Base-by-base conservation (phyloP, 2,329 filamentous ascomycete species). In the Apiospora koreana region DNA sequence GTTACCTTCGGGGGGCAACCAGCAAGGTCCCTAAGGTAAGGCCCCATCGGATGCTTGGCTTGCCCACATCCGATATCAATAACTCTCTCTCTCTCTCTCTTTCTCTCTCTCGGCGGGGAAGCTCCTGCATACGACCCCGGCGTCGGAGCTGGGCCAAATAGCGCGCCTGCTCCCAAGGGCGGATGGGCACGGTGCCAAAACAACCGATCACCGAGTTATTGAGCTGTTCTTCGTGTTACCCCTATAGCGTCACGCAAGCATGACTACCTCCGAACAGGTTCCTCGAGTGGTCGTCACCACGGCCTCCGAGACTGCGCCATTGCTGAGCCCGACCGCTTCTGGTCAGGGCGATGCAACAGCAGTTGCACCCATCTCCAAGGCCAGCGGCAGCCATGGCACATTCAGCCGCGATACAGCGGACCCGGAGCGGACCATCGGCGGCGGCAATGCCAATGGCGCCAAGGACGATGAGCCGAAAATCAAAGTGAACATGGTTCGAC, bases 371-470 rank as follows among this genome's bases (percentile, higher is more conserved):
- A 10, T 25, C 38, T 21, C 65, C 41, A 66, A 66, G 1, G 14
- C 14, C 16, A 28, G 25, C 41, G 41, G 28, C 28, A 45, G 41
- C 43, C 41, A 28, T 45, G 23, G 23, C 65, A 23, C 65, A 1
- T 25, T 28, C 10, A 21, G 21, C 23, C 64, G 42, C n/a, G 64
- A 45, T 16, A 31, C 65, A 35, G 31, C 45, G 66, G 66, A 21
- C 21, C 66, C 45, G 66, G 45, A 10, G 18, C 28, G 3, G 45
- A 35, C 12, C 72, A 67, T 74, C 50, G 43, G 71, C 71, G 64
- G 84, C 41, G 77, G 76, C 65, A 3, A 46, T 48, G n/a, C 12
- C 31, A 79, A 79, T 45, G 75, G 77, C 73, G 31, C 21, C 54
- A 73, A 75, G 41, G 77, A 74, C 41, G 71, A 77, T 42, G 77